Percentiles rank a stretch among this genome's conserved stretches.
Evolutionary conservation across 2,329 filamentous ascomycete genomes (phyloP).

Genomic region (Colletotrichum tropicicola): DNA sequence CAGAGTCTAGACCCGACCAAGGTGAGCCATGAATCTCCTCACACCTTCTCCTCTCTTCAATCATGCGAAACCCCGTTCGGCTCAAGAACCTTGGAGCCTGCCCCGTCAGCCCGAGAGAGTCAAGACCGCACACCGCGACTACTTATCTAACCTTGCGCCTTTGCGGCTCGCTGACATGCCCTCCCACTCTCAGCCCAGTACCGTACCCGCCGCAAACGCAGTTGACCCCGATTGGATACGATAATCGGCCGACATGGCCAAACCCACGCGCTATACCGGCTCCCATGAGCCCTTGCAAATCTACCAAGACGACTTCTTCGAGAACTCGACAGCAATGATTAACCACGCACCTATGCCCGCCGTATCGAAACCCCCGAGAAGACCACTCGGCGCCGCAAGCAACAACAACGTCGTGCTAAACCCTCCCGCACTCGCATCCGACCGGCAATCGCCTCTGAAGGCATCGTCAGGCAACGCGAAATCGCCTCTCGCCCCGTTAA

Average conservation of each 20-base stretch:
- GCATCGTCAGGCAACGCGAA: conserved; percentile 60
- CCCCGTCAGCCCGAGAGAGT: conserved; percentile 13
- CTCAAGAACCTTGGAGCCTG: conserved; percentile 17
- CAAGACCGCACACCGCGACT: conserved; percentile 19
- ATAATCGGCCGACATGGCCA: conserved; percentile 60
- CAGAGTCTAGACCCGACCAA: conserved; percentile 30
- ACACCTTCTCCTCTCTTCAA: conserved; percentile 29
- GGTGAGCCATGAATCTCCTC: conserved; percentile 33
- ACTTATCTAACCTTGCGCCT: conserved; percentile 28
- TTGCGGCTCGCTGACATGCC: conserved; percentile 28
- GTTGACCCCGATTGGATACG: conserved; percentile 2
- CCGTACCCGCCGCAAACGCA: conserved; percentile 3
- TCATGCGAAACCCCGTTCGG: conserved; percentile 24
- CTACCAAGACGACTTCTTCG: conserved; percentile 61
- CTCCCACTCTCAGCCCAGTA: conserved; percentile 17
- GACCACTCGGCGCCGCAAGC: conserved; percentile 59
- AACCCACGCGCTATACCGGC: conserved; percentile 56
- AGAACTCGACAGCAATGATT: conserved; percentile 56
- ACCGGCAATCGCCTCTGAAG: conserved; percentile 77
- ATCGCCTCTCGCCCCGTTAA: conserved; percentile 69
- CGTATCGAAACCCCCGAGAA: conserved; percentile 55
- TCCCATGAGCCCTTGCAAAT: conserved; percentile 59
- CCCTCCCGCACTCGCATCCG: conserved; percentile 61
- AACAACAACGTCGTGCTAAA: conserved; percentile 76
- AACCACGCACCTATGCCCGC: conserved; percentile 67